Evolutionary conservation across 1,284 basidiomycete genomes (phyloP), one percentile per base, ranked within the genome.

Genomic region (Cryptococcus deneoformans): DNA sequence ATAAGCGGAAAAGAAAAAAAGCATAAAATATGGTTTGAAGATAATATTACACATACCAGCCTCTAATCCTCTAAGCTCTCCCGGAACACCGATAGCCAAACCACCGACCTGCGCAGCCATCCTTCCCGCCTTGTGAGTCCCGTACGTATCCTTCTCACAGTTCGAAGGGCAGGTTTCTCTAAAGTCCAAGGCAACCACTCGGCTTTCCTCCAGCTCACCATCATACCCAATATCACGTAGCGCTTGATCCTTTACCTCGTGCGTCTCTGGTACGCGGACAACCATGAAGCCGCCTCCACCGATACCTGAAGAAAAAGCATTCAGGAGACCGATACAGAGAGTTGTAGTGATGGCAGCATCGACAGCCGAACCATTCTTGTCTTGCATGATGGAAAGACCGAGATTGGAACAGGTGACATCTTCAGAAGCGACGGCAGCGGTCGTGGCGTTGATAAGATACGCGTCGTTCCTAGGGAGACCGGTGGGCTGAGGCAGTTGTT

Each of bases 221-320:
- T 53, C 50, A 24, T 38, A 44, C 16, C 43, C 47, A 36, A 48
- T 37, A 43, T 50, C 43, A 50, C 39, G 37, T 16, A 24, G 44
- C 34, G 46, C 58, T 39, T 48, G 52, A 40, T 42, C 52, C 4
- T 44, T 35, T 4, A 46, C 37, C 8, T n/a, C 7, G 45, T 60
- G 52, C 4, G 52, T 59, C 16, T 62, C 54, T 2, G 92, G 90
- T 7, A 93, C 80, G 20, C 91, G 86, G 46, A 97, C 82, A 37
- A 87, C 86, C 86, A 95, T 91, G 72, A 94, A 93, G 0, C 93
- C 93, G 35, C 92, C 93, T 1, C 92, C 92, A 20, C 91, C 92
- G 50, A 96, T 89, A 2, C 92, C 82, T 7, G 78, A 77, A 82
- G 88, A 89, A 76, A 94, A 96, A 83, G 90, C 89, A 73, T 92